Evolutionary conservation across 140 eudicot species (phyloP).

Genomic region (Flaveria floridana): DNA sequence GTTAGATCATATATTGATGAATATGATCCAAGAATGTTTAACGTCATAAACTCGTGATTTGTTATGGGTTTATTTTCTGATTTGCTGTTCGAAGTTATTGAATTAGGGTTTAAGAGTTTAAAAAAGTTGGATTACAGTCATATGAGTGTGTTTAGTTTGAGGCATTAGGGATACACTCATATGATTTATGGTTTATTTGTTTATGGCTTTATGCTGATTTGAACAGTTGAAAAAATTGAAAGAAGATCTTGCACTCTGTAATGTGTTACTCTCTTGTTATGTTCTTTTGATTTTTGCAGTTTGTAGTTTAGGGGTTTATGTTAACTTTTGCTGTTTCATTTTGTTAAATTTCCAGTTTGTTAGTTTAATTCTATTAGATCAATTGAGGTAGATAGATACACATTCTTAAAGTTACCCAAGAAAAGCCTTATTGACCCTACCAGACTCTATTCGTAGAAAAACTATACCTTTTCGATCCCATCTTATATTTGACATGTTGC

Average conservation of each 20-base stretch:
- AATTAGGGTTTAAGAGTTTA: constrained; percentile 1
- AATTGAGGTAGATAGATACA: background rate
- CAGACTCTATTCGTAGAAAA: too few relatives aligned
- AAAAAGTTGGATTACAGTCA: background rate
- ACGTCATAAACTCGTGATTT: background rate
- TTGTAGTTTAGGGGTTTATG: background rate
- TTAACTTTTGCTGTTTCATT: background rate
- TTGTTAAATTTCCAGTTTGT: background rate
- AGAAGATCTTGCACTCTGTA: background rate
- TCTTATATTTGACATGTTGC: background rate
- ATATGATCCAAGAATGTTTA: constrained; percentile 3
- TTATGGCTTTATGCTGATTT: background rate
- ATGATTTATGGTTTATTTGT: background rate
- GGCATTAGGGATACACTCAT: background rate
- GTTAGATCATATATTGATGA: background rate
- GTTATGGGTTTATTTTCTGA: background rate
- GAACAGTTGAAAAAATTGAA: background rate
- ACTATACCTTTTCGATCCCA: background rate
- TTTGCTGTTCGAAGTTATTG: background rate
- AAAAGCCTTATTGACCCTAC: background rate
- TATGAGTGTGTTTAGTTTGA: background rate
- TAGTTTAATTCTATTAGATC: background rate
- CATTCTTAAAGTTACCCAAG: background rate
- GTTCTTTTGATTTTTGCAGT: too few relatives aligned
- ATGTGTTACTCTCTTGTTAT: too few relatives aligned